Percentiles rank a stretch among this genome's conserved stretches.
phyloP scores from a whole-genome alignment of 805 yeast genomes.

The Candida peoriensis region DNA sequence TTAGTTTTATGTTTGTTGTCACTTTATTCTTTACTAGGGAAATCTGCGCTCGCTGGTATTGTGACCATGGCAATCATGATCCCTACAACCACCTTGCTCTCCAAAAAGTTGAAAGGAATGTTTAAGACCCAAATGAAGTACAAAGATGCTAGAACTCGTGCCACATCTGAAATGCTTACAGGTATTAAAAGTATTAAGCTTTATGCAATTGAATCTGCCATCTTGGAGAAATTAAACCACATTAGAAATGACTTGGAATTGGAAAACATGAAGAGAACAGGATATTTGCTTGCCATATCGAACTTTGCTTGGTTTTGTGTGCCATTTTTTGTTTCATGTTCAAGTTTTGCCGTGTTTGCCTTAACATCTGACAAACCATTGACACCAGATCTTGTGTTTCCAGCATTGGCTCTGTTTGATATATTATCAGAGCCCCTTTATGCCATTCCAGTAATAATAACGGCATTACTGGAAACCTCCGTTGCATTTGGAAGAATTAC shows the following conservation, averaged over 20 bases:
- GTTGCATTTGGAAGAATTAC: constrained; percentile 54
- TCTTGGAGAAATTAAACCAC: constrained; percentile 44
- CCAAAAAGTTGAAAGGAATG: constrained; percentile 39
- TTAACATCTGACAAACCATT: constrained; percentile 41
- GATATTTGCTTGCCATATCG: constrained; percentile 40
- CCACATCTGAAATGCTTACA: constrained; percentile 53
- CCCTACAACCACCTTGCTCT: constrained; percentile 49
- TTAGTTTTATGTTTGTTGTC: constrained; percentile 49
- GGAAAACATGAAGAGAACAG: constrained; percentile 43
- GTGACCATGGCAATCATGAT: constrained; percentile 47
- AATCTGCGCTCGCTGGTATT: constrained; percentile 55
- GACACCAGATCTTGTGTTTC: constrained; percentile 65
- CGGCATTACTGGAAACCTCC: constrained; percentile 51
- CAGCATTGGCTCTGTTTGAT: constrained; percentile 58
- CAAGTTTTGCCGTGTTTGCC: constrained; percentile 54
- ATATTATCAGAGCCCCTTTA: constrained; percentile 54
- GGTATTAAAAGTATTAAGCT: constrained; percentile 61
- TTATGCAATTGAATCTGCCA: constrained; percentile 67
- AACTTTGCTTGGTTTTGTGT: constrained; percentile 59
- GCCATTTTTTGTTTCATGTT: constrained; percentile 60
- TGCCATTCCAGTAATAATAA: constrained; percentile 53
- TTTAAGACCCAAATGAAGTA: constrained; percentile 55
- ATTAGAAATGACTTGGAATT: constrained; percentile 58
- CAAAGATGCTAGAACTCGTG: constrained; percentile 55
- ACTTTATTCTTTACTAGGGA: constrained; percentile 50